Evolutionary conservation across 2,329 filamentous ascomycete genomes (phyloP).

Genomic region (Cercospora beticola): DNA sequence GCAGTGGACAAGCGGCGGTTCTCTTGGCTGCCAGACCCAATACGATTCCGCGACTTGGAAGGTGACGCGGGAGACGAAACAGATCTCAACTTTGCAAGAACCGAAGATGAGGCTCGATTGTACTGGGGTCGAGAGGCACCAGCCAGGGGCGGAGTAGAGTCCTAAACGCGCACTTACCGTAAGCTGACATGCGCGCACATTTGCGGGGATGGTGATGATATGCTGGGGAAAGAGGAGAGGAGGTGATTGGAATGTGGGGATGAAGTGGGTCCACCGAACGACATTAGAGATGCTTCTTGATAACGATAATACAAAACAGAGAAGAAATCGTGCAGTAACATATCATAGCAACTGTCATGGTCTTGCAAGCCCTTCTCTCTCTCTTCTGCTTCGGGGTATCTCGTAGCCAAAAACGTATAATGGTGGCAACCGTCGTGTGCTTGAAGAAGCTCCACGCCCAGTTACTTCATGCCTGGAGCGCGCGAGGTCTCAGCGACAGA

Average conservation of each 20-base stretch:
- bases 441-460: slow-evolving; percentile 14
- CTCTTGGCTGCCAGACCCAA: neutral
- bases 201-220: neutral
- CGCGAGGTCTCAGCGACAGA: slow-evolving; percentile 22
- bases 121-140: neutral
- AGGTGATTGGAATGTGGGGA: slow-evolving; percentile 2
- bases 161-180: slow-evolving; percentile 28
- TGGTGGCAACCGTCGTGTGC: neutral
- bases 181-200: slow-evolving; percentile 27
- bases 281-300: neutral
- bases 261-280: neutral
- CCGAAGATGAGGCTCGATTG: slow-evolving; percentile 1
- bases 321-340: neutral
- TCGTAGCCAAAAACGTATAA: neutral
- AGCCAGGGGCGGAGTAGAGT: neutral
- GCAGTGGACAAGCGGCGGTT: neutral
- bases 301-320: neutral
- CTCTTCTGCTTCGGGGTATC: neutral
- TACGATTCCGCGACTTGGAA: neutral
- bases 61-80: neutral
- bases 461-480: slow-evolving; percentile 19
- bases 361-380: neutral
- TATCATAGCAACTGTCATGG: neutral
- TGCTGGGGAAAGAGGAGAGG: slow-evolving; percentile 1
- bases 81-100: slow-evolving; percentile 10